phyloP scores from a whole-genome alignment of 805 yeast species.

The Wickerhamiella allomyrinae region DNA sequence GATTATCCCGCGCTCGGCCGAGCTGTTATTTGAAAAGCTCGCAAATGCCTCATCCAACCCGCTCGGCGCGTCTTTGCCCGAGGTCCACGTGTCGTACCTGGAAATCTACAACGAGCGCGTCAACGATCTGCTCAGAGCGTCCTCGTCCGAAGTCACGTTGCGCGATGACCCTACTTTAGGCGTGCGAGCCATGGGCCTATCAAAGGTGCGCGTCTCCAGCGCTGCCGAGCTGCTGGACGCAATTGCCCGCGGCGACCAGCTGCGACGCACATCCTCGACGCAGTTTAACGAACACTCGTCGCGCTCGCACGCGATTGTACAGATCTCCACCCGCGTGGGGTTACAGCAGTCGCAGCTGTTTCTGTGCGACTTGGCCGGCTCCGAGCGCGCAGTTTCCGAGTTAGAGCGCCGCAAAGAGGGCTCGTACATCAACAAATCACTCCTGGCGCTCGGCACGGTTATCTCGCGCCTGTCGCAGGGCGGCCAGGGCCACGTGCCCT shows the following conservation, averaged over 20 bases:
- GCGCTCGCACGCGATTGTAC: slow-evolving; percentile 81
- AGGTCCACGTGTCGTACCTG: slow-evolving; percentile 53
- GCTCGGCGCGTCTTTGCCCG: slow-evolving; percentile 13
- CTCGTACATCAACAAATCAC: slow-evolving; percentile 78
- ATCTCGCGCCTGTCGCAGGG: slow-evolving; percentile 56
- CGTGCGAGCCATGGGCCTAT: slow-evolving; percentile 59
- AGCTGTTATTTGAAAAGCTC: slow-evolving; percentile 35
- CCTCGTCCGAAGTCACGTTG: slow-evolving; percentile 40
- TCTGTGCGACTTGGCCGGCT: slow-evolving; percentile 90
- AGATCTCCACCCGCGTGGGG: slow-evolving; percentile 38
- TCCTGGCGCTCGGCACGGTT: slow-evolving; percentile 84
- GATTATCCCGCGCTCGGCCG: slow-evolving; percentile 52
- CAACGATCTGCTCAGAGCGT: slow-evolving; percentile 43
- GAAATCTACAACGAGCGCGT: slow-evolving; percentile 83
- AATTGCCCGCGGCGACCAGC: slow-evolving; percentile 55
- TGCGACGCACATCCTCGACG: slow-evolving; percentile 73
- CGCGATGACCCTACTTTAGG: slow-evolving; percentile 66
- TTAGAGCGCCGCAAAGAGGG: slow-evolving; percentile 86
- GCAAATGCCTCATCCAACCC: slow-evolving; percentile 13
- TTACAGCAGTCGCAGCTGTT: slow-evolving; percentile 51
- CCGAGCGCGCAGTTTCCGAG: slow-evolving; percentile 71
- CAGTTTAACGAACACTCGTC: slow-evolving; percentile 81
- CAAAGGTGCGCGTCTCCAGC: slow-evolving; percentile 41
- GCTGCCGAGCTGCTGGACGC: slow-evolving; percentile 46
- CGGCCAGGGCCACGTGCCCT: slow-evolving; percentile 60